Evolutionary conservation across 139 green algal genomes (phyloP).

Genomic region (Coelastrella sp.): DNA sequence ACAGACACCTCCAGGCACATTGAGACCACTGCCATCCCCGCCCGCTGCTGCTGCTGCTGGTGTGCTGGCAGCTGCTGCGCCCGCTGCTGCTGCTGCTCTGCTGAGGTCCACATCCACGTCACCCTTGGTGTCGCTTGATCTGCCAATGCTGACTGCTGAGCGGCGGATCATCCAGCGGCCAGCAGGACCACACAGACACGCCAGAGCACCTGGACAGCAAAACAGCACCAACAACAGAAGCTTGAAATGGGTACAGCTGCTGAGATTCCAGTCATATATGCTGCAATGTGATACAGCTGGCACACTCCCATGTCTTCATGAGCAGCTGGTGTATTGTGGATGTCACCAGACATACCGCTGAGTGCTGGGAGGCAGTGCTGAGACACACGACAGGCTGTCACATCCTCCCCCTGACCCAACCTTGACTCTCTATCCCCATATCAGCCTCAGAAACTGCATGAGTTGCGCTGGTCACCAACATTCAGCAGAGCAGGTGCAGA

Average conservation of each 20-base stretch:
- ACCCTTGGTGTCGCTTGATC: constrained; percentile 45
- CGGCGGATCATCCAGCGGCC: constrained; percentile 56
- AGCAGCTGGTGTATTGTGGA: background rate
- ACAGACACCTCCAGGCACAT: background rate
- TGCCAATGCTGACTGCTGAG: constrained; percentile 54
- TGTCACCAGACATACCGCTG: too few species aligned
- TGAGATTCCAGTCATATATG: background rate
- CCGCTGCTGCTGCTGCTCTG: background rate
- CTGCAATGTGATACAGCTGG: background rate
- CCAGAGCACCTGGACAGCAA: constrained; percentile 50
- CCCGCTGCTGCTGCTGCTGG: background rate
- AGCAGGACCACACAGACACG: constrained; percentile 48
- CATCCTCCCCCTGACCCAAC: background rate
- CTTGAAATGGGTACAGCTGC: background rate
- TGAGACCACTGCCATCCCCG: background rate
- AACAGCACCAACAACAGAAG: background rate
- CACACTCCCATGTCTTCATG: background rate
- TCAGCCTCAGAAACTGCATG: background rate
- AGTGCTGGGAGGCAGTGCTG: too few species aligned
- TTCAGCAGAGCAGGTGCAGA: too few species aligned
- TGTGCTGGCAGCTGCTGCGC: background rate
- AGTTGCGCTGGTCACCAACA: too few species aligned
- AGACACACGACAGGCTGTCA: background rate
- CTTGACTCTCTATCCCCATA: background rate
- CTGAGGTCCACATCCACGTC: constrained; percentile 68